Conservation (phyloP, 257 asterid species). For the Ilex asprella region DNA sequence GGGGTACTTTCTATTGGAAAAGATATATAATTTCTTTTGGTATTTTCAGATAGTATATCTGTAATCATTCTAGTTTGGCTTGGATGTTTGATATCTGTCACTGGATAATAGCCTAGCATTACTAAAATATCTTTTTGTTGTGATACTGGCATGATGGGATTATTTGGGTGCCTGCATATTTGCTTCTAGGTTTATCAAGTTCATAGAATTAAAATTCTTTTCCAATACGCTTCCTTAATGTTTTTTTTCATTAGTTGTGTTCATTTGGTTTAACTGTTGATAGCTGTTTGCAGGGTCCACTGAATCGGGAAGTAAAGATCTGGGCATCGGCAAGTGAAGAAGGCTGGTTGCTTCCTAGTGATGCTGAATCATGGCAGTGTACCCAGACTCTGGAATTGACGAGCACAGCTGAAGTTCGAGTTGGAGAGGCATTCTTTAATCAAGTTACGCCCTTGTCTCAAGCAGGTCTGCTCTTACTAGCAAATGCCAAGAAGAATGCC, state of each 20-base stretch:
- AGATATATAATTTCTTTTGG: too few species aligned
- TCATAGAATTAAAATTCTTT: too few species aligned
- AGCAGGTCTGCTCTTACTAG: slow-evolving; percentile 69
- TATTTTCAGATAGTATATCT: too few species aligned
- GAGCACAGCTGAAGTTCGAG: slow-evolving; percentile 55
- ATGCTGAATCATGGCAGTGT: slow-evolving; percentile 86
- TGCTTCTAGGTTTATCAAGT: too few species aligned
- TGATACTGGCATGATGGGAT: too few species aligned
- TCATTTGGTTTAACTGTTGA: slow-evolving; percentile 3
- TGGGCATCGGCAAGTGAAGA: slow-evolving; percentile 96
- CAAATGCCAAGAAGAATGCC: slow-evolving; percentile 93
- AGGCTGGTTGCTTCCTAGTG: slow-evolving; percentile 96
- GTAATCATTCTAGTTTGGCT: background rate
- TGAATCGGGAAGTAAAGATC: slow-evolving; percentile 76
- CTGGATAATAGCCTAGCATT: too few species aligned
- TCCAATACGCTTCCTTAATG: background rate
- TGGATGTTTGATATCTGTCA: background rate
- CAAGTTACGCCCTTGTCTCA: slow-evolving; percentile 91
- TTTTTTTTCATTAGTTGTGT: background rate
- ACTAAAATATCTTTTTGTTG: too few species aligned
- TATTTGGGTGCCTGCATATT: too few species aligned
- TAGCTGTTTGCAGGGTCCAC: slow-evolving; percentile 60
- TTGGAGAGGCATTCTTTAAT: slow-evolving; percentile 86
- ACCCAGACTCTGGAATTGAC: slow-evolving; percentile 75
- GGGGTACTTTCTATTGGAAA: slow-evolving; percentile 50